phyloP scores from a whole-genome alignment of 2,329 filamentous ascomycete species.

The Calonectria montana region DNA sequence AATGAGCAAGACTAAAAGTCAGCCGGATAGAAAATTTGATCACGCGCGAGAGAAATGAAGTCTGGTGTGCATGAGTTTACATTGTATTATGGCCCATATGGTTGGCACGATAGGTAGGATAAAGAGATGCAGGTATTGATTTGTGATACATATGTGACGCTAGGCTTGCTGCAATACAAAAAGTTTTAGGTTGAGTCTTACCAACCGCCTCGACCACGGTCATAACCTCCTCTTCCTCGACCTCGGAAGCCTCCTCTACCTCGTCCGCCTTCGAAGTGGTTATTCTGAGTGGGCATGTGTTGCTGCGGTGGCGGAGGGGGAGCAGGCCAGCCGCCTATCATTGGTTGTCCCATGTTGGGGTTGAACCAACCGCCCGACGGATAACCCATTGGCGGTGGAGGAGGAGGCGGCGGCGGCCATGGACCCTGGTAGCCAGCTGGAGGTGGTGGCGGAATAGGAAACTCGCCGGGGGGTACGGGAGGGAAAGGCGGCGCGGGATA shows the following conservation, averaged over 20 bases:
- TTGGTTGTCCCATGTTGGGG: constrained; percentile 40
- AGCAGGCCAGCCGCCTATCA: constrained; percentile 42
- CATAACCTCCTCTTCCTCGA: constrained; percentile 46
- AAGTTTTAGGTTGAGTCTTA: background rate
- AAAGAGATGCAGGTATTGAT: background rate
- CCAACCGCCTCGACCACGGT: constrained; percentile 45
- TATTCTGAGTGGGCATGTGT: constrained; percentile 33
- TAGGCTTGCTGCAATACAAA: constrained; percentile 17
- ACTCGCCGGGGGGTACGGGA: constrained; percentile 36
- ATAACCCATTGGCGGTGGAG: constrained; percentile 43
- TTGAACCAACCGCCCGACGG: constrained; percentile 44
- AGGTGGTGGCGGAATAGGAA: constrained; percentile 50
- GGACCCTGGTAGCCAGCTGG: constrained; percentile 54
- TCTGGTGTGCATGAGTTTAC: constrained; percentile 1
- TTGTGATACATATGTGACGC: background rate
- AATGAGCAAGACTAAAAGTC: constrained; percentile 46
- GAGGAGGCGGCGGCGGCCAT: constrained; percentile 56
- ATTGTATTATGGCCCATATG: background rate
- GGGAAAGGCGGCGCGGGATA: constrained; percentile 34
- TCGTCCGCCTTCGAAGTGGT: constrained; percentile 37
- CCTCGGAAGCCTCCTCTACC: constrained; percentile 42
- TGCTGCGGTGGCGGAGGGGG: constrained; percentile 37
- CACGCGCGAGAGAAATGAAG: constrained; percentile 2
- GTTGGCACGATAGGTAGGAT: background rate
- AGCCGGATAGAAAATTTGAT: constrained; percentile 40